Percentiles rank a stretch among this genome's conserved stretches.
phyloP scores from a whole-genome alignment of 2,329 filamentous ascomycete species.

The Pseudocercospora eumusae region DNA sequence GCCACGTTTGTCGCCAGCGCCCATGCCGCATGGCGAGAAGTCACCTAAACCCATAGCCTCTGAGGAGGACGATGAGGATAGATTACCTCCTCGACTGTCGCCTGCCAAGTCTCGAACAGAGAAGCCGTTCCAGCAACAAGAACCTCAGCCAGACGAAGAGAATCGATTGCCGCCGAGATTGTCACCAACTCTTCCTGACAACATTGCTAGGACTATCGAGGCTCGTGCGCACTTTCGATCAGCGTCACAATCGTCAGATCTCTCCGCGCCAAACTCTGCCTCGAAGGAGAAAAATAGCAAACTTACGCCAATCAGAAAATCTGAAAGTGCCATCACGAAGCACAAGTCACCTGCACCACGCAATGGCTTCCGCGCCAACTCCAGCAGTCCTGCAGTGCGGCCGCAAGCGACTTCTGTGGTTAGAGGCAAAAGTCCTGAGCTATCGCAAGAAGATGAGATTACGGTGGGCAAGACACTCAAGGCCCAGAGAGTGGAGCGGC shows the following conservation, averaged over 20 bases:
- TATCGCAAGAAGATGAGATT: constrained; percentile 30
- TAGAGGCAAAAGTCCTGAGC: constrained; percentile 20
- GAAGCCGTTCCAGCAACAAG: background rate
- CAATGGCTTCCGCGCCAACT: constrained; percentile 35
- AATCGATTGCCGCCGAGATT: constrained; percentile 54
- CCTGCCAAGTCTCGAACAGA: constrained; percentile 22
- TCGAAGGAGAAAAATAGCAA: constrained; percentile 29
- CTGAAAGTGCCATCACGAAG: constrained; percentile 26
- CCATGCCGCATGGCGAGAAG: background rate
- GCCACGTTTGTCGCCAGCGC: constrained; percentile 23
- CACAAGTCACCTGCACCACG: constrained; percentile 35
- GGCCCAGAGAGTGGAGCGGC: constrained; percentile 12
- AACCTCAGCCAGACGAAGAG: constrained; percentile 18
- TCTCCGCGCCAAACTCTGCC: constrained; percentile 20
- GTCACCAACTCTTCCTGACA: constrained; percentile 60
- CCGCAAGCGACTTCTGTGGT: constrained; percentile 14
- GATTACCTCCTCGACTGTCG: constrained; percentile 19
- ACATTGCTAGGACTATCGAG: constrained; percentile 56
- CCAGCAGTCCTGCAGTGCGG: constrained; percentile 32
- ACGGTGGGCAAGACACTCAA: constrained; percentile 22
- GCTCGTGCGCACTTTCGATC: constrained; percentile 36
- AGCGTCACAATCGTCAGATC: constrained; percentile 26
- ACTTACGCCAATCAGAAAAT: constrained; percentile 28
- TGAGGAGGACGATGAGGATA: constrained; percentile 1
- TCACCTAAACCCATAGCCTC: background rate